Conservation (phyloP, 495 filamentous ascomycete species). For the Tirmania nivea region DNA sequence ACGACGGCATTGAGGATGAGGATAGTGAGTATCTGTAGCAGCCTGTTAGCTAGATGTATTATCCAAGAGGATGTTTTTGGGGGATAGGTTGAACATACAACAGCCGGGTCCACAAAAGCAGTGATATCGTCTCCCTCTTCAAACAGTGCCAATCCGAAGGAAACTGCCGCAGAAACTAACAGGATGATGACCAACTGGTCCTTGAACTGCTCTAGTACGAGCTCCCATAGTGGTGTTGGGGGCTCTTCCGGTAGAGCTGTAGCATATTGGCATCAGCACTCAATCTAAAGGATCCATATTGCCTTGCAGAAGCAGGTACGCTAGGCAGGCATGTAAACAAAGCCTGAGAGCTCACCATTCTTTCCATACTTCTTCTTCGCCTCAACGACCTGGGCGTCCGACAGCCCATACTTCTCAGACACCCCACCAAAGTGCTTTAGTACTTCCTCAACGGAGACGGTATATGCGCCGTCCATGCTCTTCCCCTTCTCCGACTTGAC, state of each 20-base stretch:
- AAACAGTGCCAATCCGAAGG: constrained; percentile 81
- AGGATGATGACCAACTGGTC: constrained; percentile 96
- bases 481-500: too few species aligned
- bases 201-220: constrained; percentile 97
- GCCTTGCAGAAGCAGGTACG: not conserved
- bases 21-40: constrained; percentile 73
- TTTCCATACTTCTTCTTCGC: constrained; percentile 49
- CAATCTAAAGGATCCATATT: constrained; percentile 8
- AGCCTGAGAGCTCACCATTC: constrained; percentile 43
- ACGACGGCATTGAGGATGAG: constrained; percentile 91
- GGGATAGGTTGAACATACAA: constrained; percentile 36
- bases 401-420: constrained; percentile 39
- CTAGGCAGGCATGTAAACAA: constrained; percentile 3
- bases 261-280: constrained; percentile 5
- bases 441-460: constrained; percentile 42
- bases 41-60: constrained; percentile 2
- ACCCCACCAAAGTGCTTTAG: constrained; percentile 51
- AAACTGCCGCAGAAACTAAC: constrained; percentile 78
- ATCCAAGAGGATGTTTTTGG: not conserved
- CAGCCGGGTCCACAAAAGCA: constrained; percentile 92
- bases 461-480: constrained; percentile 69
- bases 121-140: constrained; percentile 87
- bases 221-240: constrained; percentile 88
- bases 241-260: constrained; percentile 87
- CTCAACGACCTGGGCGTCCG: constrained; percentile 40